Percentiles rank a stretch among this genome's conserved stretches.
These are phyloP conservation scores for Craspedostauros australis DNA, from an alignment of 108 stramenopile species.

Conservation along the genomic window DNA sequence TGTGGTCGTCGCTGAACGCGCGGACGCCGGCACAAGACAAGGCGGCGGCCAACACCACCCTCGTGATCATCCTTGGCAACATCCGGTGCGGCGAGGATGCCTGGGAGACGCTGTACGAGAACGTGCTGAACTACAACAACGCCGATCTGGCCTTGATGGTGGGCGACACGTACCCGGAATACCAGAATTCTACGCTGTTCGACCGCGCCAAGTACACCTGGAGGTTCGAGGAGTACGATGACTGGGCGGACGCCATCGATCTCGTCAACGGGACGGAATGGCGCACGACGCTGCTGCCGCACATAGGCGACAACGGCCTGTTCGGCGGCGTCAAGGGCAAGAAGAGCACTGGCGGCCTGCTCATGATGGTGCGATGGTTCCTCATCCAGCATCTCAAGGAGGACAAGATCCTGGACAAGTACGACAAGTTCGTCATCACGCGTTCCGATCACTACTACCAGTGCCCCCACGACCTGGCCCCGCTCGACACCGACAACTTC, in stretches of 20 bases:
- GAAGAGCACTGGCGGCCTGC: constrained; percentile 17
- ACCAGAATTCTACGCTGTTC: constrained; percentile 2
- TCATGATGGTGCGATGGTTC: constrained; percentile 38
- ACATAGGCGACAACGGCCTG: too few species aligned
- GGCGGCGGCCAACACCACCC: constrained; percentile 12
- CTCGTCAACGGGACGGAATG: constrained; percentile 29
- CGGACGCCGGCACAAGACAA: too few species aligned
- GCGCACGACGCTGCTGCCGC: too few species aligned
- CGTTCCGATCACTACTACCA: constrained; percentile 39
- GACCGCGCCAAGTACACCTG: constrained; percentile 32
- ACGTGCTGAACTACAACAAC: constrained; percentile 25
- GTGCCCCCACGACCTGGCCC: constrained; percentile 16
- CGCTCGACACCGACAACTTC: not conserved
- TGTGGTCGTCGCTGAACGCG: too few species aligned
- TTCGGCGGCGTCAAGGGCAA: too few species aligned
- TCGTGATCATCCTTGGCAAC: constrained; percentile 32
- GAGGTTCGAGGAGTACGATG: constrained; percentile 19
- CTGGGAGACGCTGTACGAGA: constrained; percentile 29
- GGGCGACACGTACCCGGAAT: too few species aligned
- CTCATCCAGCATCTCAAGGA: constrained; percentile 7
- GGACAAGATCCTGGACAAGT: not conserved
- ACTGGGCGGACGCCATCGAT: constrained; percentile 43
- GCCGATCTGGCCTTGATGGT: constrained; percentile 35
- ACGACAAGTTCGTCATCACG: constrained; percentile 38
- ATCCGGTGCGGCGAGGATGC: constrained; percentile 31